Percentiles rank a stretch among this genome's conserved stretches.
Evolutionary conservation across 1,139 yeast species (phyloP).

Genomic region (Lodderomyces orthopsilosis): DNA sequence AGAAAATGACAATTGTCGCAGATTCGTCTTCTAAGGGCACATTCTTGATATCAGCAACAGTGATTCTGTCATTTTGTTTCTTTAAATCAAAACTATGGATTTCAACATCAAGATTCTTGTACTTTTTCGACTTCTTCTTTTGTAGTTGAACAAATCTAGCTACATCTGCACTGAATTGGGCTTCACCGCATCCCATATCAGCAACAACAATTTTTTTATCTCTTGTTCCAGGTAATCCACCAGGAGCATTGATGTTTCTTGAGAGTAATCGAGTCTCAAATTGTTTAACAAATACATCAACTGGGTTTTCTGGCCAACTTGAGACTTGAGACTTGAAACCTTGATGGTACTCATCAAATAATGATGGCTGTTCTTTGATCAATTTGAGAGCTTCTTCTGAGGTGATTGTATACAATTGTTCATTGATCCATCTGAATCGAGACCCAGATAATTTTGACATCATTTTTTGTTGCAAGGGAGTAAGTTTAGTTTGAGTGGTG

Average conservation of each 20-base stretch:
- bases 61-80: slow-evolving; percentile 80
- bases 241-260: slow-evolving; percentile 85
- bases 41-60: slow-evolving; percentile 91
- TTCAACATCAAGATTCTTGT: slow-evolving; percentile 46
- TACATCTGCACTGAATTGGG: slow-evolving; percentile 72
- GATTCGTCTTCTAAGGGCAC: slow-evolving; percentile 82
- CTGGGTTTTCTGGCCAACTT: slow-evolving; percentile 98
- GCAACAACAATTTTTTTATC: slow-evolving; percentile 68
- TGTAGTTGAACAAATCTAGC: slow-evolving; percentile 44
- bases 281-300: slow-evolving; percentile 77
- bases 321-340: slow-evolving; percentile 95
- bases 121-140: slow-evolving; percentile 35
- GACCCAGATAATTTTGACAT: slow-evolving; percentile 92
- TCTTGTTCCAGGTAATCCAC: slow-evolving; percentile 78
- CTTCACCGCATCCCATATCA: slow-evolving; percentile 99
- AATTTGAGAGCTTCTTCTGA: slow-evolving; percentile 75
- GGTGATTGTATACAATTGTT: slow-evolving; percentile 81
- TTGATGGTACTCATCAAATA: slow-evolving; percentile 91
- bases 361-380: slow-evolving; percentile 75
- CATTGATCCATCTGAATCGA: slow-evolving; percentile 96
- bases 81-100: slow-evolving; percentile 91
- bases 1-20: slow-evolving; percentile 82
- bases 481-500: slow-evolving; percentile 46
- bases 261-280: slow-evolving; percentile 55
- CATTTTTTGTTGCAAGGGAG: slow-evolving; percentile 95